These are phyloP conservation scores for Saksenaea oblongispora DNA, from an alignment of 371 early-diverging fungal species.

Conservation along the genomic window DNA sequence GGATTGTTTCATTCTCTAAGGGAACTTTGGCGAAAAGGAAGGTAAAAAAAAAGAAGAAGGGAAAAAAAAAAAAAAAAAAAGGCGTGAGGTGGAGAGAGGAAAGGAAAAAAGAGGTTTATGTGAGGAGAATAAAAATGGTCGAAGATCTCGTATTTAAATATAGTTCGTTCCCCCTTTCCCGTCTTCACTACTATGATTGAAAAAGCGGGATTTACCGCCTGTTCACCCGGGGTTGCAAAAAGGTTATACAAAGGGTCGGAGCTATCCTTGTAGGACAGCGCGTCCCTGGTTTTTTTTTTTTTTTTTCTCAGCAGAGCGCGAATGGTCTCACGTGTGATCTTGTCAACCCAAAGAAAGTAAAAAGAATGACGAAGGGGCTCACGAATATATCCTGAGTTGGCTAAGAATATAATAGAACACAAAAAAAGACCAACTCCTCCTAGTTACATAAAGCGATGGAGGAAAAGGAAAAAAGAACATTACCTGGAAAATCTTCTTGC, in stretches of 20 bases:
- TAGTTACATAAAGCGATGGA: background rate
- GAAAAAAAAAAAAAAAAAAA: constrained; percentile 7
- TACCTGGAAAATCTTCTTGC: background rate
- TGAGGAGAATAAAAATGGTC: background rate
- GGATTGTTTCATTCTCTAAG: constrained; percentile 24
- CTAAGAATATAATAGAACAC: background rate
- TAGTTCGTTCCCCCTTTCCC: constrained; percentile 1
- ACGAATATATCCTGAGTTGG: background rate
- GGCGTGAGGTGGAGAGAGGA: background rate
- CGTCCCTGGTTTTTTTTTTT: background rate
- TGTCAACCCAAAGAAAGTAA: background rate
- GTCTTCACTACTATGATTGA: background rate
- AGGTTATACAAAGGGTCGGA: background rate
- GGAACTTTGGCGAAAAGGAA: constrained; percentile 7
- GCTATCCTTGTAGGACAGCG: background rate
- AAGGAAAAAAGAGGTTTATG: background rate
- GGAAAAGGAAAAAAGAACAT: background rate
- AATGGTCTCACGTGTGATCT: constrained; percentile 5
- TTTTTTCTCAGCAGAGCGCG: background rate
- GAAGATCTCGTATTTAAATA: constrained; percentile 5
- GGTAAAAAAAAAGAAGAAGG: background rate
- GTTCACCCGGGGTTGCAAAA: background rate
- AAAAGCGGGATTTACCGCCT: constrained; percentile 2
- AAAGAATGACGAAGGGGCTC: background rate
- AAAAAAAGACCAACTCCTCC: background rate